Evolutionary conservation across 163 green algal species (phyloP).

Genomic region (Chlorella variabilis): DNA sequence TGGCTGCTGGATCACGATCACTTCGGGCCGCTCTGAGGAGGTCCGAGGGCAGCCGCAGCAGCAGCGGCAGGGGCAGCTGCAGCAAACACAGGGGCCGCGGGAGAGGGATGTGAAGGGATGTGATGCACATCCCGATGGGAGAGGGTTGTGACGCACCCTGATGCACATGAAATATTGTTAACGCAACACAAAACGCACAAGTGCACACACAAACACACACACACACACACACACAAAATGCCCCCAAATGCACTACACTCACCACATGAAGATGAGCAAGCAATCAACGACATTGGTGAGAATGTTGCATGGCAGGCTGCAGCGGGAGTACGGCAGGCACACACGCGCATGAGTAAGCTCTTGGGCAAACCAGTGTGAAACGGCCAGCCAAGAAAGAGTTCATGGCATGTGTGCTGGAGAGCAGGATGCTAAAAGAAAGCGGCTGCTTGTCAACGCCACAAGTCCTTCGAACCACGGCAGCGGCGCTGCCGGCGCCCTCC

Average conservation of each 20-base stretch:
- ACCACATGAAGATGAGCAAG: constrained; percentile 31
- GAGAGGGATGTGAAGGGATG: neutral
- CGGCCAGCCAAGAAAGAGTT: too few species aligned
- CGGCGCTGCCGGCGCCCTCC: too few species aligned
- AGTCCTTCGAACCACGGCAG: too few species aligned
- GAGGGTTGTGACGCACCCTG: too few species aligned
- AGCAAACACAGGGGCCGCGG: neutral
- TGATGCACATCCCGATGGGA: neutral
- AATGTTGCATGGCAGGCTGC: constrained; percentile 40
- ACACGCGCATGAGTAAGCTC: too few species aligned
- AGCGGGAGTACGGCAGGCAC: neutral
- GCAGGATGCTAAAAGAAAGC: too few species aligned
- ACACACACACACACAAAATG: too few species aligned
- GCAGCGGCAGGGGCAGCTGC: constrained; percentile 37
- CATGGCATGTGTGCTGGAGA: too few species aligned
- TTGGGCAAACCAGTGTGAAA: too few species aligned
- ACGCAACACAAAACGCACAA: neutral
- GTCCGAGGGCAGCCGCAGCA: constrained; percentile 43
- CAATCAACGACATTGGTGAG: constrained; percentile 19
- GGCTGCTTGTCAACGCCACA: too few species aligned
- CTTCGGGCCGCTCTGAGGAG: neutral
- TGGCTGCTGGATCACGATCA: neutral
- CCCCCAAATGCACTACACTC: neutral
- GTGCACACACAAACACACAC: too few species aligned
- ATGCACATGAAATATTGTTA: too few species aligned